Base-by-base conservation (phyloP, 2,329 filamentous ascomycete species). In the Penicillium sp. region DNA sequence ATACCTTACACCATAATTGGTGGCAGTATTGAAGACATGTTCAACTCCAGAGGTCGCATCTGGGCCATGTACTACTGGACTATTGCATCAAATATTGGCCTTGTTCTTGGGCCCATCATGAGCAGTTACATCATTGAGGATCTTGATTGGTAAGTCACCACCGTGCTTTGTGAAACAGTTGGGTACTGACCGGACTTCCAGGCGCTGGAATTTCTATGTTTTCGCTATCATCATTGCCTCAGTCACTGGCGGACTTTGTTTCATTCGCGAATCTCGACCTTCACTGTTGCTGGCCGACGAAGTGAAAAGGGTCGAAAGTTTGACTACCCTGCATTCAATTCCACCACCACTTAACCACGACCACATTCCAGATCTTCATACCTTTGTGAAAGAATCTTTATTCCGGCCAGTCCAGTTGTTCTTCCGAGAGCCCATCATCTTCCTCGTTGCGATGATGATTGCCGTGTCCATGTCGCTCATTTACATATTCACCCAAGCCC, bases 21-120 rank as follows among this genome's bases (percentile, higher is more conserved):
- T 0, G 79, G 80, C 1, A 79, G 75, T 47, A 72, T 81, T 31
- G 79, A 82, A 55, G 79, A 82, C 56, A 74, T 82, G 63, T 81
- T 75, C 67, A 75, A 79, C 52, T 70, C 72, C 2, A 69, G 71
- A 50, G 68, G 67, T n/a, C 71, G 79, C 13, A 74, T 81, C 7
- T 81, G 77, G 77, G 63, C 77, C 13, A 69, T 82, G 8, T 77
- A 76, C 50, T 61, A 73, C 6, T 81, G 79, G 79, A 73, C 75
- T 29, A 66, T 72, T 21, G 70, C 70, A 8, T 72, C 77, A 1
- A 79, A 77, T 2, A 60, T 77, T 5, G 80, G 77, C 0, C 57
- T 81, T 10, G 69, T 74, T 5, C 49, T 78, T 3, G 79, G 78
- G 0, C 79, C 79, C 5, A 72, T 79, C 1, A 71, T 77, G 57